Evolutionary conservation across 331 rosid species (phyloP).

Genomic region (Saraca asoca): DNA sequence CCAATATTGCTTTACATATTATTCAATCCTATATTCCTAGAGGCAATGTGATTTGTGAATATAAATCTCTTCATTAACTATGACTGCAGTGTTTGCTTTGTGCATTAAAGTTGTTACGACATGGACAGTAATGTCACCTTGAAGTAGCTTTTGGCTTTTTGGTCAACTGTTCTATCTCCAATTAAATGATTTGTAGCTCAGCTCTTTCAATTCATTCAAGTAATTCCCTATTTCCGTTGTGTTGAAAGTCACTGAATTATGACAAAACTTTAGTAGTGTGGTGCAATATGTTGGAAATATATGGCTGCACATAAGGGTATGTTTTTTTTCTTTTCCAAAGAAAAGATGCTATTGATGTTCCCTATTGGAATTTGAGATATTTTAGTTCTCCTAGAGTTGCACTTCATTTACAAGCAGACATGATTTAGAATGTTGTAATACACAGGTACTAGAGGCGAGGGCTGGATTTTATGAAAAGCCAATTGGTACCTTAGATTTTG

Average conservation of each 20-base stretch:
- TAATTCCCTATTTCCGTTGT: not conserved
- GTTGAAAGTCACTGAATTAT: not conserved
- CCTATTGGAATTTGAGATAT: constrained; percentile 15
- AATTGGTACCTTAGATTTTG: constrained; percentile 96
- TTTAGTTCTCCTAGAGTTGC: constrained; percentile 22
- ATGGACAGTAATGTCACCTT: not conserved
- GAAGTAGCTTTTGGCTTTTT: not conserved
- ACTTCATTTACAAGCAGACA: constrained; percentile 15
- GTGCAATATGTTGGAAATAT: constrained; percentile 8
- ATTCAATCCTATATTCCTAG: not conserved
- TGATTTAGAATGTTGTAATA: constrained; percentile 24
- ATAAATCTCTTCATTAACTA: not conserved
- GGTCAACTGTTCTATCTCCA: not conserved
- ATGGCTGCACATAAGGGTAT: not conserved
- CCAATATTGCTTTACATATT: not conserved
- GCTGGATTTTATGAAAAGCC: constrained; percentile 97
- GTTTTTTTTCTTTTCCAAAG: not conserved
- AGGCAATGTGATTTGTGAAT: constrained; percentile 1
- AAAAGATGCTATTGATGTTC: constrained; percentile 6
- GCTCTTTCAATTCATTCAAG: constrained; percentile 8
- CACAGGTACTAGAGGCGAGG: constrained; percentile 90
- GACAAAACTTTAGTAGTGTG: not conserved
- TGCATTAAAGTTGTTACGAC: not conserved
- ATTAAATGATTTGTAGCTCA: not conserved
- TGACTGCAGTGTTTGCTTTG: not conserved